These are phyloP conservation scores for Aspergillus sp. DNA, from an alignment of 2,329 filamentous ascomycete species.

Conservation along the genomic window DNA sequence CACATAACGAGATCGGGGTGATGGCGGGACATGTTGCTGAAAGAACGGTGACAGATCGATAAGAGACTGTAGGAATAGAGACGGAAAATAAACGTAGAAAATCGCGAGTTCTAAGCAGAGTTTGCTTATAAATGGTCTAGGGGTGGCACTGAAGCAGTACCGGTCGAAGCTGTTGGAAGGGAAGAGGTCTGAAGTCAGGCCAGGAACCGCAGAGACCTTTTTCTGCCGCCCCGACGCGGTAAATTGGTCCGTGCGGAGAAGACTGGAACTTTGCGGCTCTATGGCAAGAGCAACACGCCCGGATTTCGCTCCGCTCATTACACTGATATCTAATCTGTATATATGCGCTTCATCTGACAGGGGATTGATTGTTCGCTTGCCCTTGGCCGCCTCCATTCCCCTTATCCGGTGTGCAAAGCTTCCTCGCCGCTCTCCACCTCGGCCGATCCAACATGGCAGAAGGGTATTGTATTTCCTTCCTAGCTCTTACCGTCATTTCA, in stretches of 20 bases:
- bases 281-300: slow-evolving; percentile 12
- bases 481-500: background rate
- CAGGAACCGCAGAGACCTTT: slow-evolving; percentile 13
- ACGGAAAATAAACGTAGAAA: background rate
- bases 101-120: background rate
- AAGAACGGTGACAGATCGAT: background rate
- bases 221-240: slow-evolving; percentile 42
- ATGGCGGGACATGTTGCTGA: slow-evolving; percentile 76
- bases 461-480: slow-evolving; percentile 10
- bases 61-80: background rate
- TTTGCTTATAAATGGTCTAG: background rate
- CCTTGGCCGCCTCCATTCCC: background rate
- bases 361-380: background rate
- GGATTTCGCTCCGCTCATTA: background rate
- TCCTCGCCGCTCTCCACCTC: background rate
- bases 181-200: background rate
- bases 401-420: background rate
- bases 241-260: slow-evolving; percentile 30
- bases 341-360: background rate
- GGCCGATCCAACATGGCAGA: slow-evolving; percentile 15
- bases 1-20: slow-evolving; percentile 99
- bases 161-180: slow-evolving; percentile 15
- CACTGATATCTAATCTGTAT: background rate
- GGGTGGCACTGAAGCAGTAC: background rate
- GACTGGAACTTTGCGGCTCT: slow-evolving; percentile 4